These are phyloP conservation scores for Paramecium octaurelia DNA, from an alignment of 73 alveolate genomes.

Conservation along the genomic window DNA sequence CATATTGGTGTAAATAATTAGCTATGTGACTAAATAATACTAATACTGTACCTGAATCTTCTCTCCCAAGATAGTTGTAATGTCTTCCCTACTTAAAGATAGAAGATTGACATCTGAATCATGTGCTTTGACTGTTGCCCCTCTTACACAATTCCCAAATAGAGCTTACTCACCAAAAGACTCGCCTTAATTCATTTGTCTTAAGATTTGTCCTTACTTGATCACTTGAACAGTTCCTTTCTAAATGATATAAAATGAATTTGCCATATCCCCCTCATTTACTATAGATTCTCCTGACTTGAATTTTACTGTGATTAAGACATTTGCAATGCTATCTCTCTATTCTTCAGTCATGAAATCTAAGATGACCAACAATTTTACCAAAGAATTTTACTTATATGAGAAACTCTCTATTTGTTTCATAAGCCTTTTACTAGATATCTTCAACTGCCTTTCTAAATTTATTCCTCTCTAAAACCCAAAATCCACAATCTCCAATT, in stretches of 20 bases:
- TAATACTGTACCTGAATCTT: conserved; percentile 53
- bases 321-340: conserved; percentile 62
- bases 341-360: conserved; percentile 58
- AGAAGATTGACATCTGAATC: conserved; percentile 53
- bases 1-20: conserved; percentile 59
- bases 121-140: conserved; percentile 64
- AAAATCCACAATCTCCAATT: conserved; percentile 59
- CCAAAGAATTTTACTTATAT: conserved; percentile 63
- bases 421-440: conserved; percentile 48
- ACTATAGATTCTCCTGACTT: conserved; percentile 64
- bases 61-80: conserved; percentile 58
- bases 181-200: conserved; percentile 65
- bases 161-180: conserved; percentile 69
- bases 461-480: conserved; percentile 67
- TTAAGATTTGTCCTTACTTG: conserved; percentile 49
- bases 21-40: neutral
- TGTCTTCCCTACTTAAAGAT: conserved; percentile 55
- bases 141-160: conserved; percentile 63
- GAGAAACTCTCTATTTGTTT: conserved; percentile 48
- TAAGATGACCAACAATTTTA: neutral
- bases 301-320: conserved; percentile 44
- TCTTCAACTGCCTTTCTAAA: conserved; percentile 66
- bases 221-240: conserved; percentile 60
- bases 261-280: conserved; percentile 68
- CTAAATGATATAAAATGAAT: conserved; percentile 58